Conservation (phyloP, 768 basidiomycete species). For the Lactarius pseudohatsudake region DNA sequence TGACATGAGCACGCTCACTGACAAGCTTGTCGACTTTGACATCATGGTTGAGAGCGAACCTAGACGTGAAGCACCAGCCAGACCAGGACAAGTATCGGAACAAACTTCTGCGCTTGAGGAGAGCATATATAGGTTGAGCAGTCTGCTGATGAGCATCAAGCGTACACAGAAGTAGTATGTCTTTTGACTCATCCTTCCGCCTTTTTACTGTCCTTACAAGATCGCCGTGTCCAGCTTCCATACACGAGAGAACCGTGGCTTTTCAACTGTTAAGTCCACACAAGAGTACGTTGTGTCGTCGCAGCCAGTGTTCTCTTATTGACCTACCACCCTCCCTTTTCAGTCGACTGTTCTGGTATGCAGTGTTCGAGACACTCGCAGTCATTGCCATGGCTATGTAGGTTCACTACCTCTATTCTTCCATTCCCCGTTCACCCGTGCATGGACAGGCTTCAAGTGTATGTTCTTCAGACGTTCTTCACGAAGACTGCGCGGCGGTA, state of each 20-base stretch:
- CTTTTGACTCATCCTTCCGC: not conserved
- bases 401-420: constrained; percentile 36
- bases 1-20: constrained; percentile 91
- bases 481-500: constrained; percentile 88
- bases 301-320: constrained; percentile 9
- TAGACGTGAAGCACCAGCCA: constrained; percentile 82
- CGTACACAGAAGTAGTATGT: constrained; percentile 92
- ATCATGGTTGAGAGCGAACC: constrained; percentile 99
- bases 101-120: constrained; percentile 95
- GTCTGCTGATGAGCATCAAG: constrained; percentile 85
- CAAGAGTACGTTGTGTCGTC: constrained; percentile 57
- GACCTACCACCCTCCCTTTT: not conserved
- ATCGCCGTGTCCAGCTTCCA: constrained; percentile 64
- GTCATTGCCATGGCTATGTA: constrained; percentile 88
- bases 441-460: constrained; percentile 73
- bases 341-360: constrained; percentile 94
- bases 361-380: constrained; percentile 72
- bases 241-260: constrained; percentile 92
- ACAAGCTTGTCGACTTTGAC: constrained; percentile 92
- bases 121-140: constrained; percentile 88
- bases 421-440: constrained; percentile 25
- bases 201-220: not conserved
- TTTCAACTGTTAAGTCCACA: constrained; percentile 87
- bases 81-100: constrained; percentile 83
- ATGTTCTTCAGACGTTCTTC: constrained; percentile 94